phyloP scores from a whole-genome alignment of 176 grass and related monocot genomes.

The Hordeum marinum region DNA sequence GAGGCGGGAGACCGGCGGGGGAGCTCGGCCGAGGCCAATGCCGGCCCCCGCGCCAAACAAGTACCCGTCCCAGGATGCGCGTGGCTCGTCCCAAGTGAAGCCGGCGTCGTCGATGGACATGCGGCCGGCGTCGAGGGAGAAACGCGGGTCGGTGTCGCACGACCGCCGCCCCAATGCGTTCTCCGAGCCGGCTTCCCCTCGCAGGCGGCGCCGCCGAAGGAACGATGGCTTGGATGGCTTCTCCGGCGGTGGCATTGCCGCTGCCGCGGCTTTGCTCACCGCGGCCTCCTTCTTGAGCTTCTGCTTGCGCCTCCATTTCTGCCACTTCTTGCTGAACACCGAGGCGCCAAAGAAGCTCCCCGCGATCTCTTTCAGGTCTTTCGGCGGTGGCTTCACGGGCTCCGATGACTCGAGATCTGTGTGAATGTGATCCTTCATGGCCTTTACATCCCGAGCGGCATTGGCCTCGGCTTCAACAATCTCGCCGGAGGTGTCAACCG shows the following conservation, averaged over 20 bases:
- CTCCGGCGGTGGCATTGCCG: conserved; percentile 38
- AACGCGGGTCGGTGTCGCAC: conserved; percentile 89
- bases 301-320: conserved; percentile 92
- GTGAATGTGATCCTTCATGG: conserved; percentile 88
- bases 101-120: conserved; percentile 92
- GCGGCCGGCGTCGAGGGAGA: conserved; percentile 83
- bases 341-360: conserved; percentile 95
- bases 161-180: conserved; percentile 63
- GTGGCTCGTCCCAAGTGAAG: conserved; percentile 87
- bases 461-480: conserved; percentile 43
- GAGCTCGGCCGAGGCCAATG: conserved; percentile 44
- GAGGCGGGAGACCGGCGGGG: conserved; percentile 64
- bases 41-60: conserved; percentile 54
- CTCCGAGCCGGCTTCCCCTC: conserved; percentile 56
- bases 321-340: conserved; percentile 98
- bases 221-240: conserved; percentile 56
- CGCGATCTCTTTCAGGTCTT: conserved; percentile 93
- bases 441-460: conserved; percentile 4
- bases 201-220: conserved; percentile 36
- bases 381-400: conserved; percentile 48
- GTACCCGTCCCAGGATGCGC: conserved; percentile 97
- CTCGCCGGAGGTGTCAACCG: conserved; percentile 65
- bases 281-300: conserved; percentile 89
- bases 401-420: conserved; percentile 64
- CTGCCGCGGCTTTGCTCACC: conserved; percentile 51